A percentile compares a stretch with the other conserved stretches of the same genome.
These are phyloP conservation scores for Ophiobolus disseminans DNA, from an alignment of 2,329 filamentous ascomycete genomes.

Conservation along the genomic window DNA sequence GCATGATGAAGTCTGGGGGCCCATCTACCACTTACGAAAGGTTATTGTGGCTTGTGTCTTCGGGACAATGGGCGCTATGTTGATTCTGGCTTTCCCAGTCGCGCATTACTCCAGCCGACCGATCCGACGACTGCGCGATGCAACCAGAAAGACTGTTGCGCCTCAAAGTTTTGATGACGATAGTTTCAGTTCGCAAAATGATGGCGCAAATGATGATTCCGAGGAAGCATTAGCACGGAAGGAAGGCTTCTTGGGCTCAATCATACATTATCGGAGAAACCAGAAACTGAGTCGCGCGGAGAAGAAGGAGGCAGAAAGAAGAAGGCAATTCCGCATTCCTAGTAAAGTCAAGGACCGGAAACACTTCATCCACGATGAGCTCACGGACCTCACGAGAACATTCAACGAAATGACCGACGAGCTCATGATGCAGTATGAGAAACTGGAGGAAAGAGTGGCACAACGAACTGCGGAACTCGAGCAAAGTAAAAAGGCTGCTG, in stretches of 20 bases:
- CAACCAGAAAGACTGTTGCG: constrained; percentile 75
- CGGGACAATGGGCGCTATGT: constrained; percentile 75
- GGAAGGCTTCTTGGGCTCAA: constrained; percentile 52
- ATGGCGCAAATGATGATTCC: constrained; percentile 52
- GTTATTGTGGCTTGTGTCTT: constrained; percentile 87
- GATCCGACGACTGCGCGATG: constrained; percentile 76
- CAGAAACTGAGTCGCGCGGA: constrained; percentile 45
- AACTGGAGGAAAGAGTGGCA: constrained; percentile 82
- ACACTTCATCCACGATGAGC: constrained; percentile 80
- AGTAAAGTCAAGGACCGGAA: constrained; percentile 78
- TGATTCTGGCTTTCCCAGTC: constrained; percentile 76
- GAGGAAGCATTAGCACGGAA: constrained; percentile 57
- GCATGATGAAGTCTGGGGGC: constrained; percentile 74
- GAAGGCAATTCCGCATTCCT: constrained; percentile 79
- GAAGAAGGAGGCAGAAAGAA: constrained; percentile 47
- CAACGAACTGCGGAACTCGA: constrained; percentile 85
- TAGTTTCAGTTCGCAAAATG: constrained; percentile 47
- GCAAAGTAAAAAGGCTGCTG: constrained; percentile 87
- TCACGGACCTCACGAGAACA: constrained; percentile 80
- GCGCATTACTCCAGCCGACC: constrained; percentile 83
- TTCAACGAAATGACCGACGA: constrained; percentile 97
- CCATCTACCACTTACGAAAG: constrained; percentile 76
- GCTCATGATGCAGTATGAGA: constrained; percentile 82
- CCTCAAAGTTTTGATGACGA: constrained; percentile 65
- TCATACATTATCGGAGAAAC: constrained; percentile 46